Conservation (phyloP, 1,284 basidiomycete genomes). For the Sutorius eximius region DNA sequence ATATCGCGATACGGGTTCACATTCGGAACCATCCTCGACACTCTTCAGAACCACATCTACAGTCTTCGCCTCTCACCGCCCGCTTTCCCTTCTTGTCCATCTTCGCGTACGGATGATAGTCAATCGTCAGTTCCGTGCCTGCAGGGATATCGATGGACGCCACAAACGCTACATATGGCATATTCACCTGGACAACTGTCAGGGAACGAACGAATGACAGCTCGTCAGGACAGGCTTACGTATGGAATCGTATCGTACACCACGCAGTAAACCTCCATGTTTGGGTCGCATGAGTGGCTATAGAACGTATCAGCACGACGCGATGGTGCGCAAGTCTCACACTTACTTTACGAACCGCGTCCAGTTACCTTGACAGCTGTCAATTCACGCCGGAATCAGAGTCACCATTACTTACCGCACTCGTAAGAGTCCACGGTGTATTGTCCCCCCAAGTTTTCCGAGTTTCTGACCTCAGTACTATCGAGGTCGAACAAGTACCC, state of each 20-base stretch:
- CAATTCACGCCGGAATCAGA: conserved; percentile 1
- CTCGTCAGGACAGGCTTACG: conserved; percentile 35
- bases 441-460: conserved; percentile 36
- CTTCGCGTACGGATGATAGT: conserved; percentile 54
- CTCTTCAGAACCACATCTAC: conserved; percentile 18
- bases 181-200: conserved; percentile 45
- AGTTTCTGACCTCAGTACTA: conserved; percentile 44
- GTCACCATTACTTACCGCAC: conserved; percentile 40
- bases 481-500: conserved; percentile 63
- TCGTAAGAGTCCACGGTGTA: conserved; percentile 51
- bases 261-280: conserved; percentile 54
- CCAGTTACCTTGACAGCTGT: conserved; percentile 58
- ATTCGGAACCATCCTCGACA: conserved; percentile 32
- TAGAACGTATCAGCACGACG: conserved; percentile 4
- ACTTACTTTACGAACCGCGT: conserved; percentile 69
- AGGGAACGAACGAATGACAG: not conserved
- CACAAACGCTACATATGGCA: conserved; percentile 60
- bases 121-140: conserved; percentile 58
- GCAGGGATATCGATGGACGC: conserved; percentile 48
- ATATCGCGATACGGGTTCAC: not conserved
- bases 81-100: conserved; percentile 28
- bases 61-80: conserved; percentile 18
- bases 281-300: conserved; percentile 68
- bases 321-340: not conserved
- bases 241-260: conserved; percentile 59